A percentile compares a stretch with the other conserved stretches of the same genome.
phyloP scores from a whole-genome alignment of 2,329 filamentous ascomycete species.

The Trichoderma atrobrunneum region DNA sequence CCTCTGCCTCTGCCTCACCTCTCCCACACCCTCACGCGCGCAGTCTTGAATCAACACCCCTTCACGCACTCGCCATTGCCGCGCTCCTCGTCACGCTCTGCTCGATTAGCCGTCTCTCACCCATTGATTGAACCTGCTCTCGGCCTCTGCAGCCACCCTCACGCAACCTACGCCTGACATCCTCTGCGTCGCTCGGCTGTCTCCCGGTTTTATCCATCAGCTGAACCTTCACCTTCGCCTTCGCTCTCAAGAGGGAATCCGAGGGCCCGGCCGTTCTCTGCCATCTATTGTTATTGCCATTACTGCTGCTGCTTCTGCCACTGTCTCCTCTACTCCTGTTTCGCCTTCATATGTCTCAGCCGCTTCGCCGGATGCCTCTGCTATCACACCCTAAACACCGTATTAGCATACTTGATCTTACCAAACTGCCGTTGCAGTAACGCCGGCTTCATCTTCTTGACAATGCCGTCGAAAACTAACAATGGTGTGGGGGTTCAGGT shows the following conservation, averaged over 20 bases:
- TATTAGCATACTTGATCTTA: slow-evolving; percentile 15
- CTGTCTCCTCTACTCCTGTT: neutral
- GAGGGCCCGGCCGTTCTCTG: neutral
- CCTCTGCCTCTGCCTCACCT: neutral
- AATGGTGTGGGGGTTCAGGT: slow-evolving; percentile 77
- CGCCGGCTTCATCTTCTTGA: slow-evolving; percentile 19
- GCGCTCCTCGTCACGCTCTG: neutral
- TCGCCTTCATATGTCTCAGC: slow-evolving; percentile 19
- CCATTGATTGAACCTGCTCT: neutral
- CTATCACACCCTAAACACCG: slow-evolving; percentile 20
- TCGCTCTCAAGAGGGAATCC: neutral
- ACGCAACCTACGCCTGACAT: slow-evolving; percentile 1
- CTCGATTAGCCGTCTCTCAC: neutral
- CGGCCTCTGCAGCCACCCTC: slow-evolving; percentile 5
- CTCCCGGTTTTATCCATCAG: neutral
- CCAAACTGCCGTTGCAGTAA: slow-evolving; percentile 5
- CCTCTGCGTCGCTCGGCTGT: neutral
- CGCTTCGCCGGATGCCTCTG: slow-evolving; percentile 20
- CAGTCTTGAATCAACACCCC: neutral
- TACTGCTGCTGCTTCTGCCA: neutral
- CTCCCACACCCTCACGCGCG: slow-evolving; percentile 13
- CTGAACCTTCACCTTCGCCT: neutral
- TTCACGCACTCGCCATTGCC: slow-evolving; percentile 6
- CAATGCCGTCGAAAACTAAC: slow-evolving; percentile 48
- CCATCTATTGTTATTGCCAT: neutral